These are phyloP conservation scores for Phytophthora melonis DNA, from an alignment of 352 stramenopile species.

Conservation along the genomic window DNA sequence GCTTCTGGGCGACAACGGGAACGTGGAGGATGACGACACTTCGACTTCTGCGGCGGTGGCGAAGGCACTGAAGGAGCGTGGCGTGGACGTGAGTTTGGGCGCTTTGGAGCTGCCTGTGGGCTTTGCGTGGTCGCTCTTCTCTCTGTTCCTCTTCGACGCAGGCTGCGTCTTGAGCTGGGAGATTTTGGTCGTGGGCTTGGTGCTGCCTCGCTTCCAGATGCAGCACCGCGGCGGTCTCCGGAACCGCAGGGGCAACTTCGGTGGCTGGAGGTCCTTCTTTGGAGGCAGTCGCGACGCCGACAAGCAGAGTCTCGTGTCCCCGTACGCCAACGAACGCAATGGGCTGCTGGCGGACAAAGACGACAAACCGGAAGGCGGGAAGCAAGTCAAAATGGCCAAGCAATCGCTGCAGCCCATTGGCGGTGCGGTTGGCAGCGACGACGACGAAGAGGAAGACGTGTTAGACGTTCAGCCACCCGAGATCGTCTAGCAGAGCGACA, in stretches of 20 bases:
- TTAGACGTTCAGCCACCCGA: slow-evolving; percentile 43
- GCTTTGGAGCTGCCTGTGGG: slow-evolving; percentile 57
- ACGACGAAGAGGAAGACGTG: slow-evolving; percentile 61
- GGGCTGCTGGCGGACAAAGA: slow-evolving; percentile 46
- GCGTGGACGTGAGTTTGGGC: slow-evolving; percentile 70
- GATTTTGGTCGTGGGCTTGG: slow-evolving; percentile 59
- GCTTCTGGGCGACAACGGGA: slow-evolving; percentile 73
- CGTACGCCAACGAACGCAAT: slow-evolving; percentile 61
- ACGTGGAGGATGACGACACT: slow-evolving; percentile 59
- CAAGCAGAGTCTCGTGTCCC: slow-evolving; percentile 54
- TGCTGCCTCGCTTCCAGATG: slow-evolving; percentile 64
- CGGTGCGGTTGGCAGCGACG: slow-evolving; percentile 20
- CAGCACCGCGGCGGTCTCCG: slow-evolving; percentile 32
- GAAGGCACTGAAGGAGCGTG: slow-evolving; percentile 32
- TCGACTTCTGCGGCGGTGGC: slow-evolving; percentile 50
- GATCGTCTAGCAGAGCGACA: slow-evolving; percentile 37
- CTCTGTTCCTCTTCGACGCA: slow-evolving; percentile 74
- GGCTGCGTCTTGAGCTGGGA: slow-evolving; percentile 69
- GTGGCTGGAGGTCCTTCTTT: slow-evolving; percentile 35
- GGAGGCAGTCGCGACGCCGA: slow-evolving; percentile 21
- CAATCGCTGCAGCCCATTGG: slow-evolving; percentile 28
- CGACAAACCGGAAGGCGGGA: slow-evolving; percentile 24
- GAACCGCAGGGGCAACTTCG: slow-evolving; percentile 20
- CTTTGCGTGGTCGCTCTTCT: slow-evolving; percentile 73
- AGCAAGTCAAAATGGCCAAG: slow-evolving; percentile 16